These are phyloP conservation scores for Chenopodium formosanum DNA, from an alignment of 148 eudicot species.

Conservation along the genomic window DNA sequence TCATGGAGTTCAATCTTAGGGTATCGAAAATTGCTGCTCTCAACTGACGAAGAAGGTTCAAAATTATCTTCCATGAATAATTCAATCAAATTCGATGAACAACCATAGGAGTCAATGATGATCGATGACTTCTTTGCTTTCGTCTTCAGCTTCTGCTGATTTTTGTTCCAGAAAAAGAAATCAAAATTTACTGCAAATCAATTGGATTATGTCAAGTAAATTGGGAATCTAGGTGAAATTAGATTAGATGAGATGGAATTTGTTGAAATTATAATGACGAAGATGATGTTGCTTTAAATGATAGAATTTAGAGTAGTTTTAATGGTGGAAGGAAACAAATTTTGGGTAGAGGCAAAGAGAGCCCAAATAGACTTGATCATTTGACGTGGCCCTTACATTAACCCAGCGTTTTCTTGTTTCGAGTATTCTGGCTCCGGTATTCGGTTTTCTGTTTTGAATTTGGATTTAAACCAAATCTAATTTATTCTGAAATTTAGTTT, in stretches of 20 bases:
- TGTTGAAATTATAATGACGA: background rate
- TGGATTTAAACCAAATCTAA: too few relatives aligned
- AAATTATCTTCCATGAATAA: slow-evolving; percentile 28
- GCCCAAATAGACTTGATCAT: background rate
- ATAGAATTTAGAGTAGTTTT: slow-evolving; percentile 8
- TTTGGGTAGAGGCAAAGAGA: background rate
- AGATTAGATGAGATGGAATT: background rate
- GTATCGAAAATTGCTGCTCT: slow-evolving; percentile 28
- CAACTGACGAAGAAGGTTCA: slow-evolving; percentile 19
- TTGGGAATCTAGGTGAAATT: background rate
- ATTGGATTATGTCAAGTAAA: background rate
- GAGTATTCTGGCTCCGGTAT: background rate
- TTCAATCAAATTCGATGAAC: background rate
- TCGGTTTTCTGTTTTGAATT: too few relatives aligned
- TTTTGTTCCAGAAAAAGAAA: background rate
- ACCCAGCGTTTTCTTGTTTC: too few relatives aligned
- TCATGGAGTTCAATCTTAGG: slow-evolving; percentile 49
- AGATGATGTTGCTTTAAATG: background rate
- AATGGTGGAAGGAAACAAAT: slow-evolving; percentile 14
- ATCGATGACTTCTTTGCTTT: background rate
- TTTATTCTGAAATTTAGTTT: too few relatives aligned
- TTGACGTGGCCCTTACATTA: slow-evolving; percentile 16
- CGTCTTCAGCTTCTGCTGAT: background rate
- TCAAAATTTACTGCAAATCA: background rate
- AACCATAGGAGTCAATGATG: background rate